phyloP scores from a whole-genome alignment of 2,329 filamentous ascomycete species.

The Dryadomyces quercus-mongolicae region DNA sequence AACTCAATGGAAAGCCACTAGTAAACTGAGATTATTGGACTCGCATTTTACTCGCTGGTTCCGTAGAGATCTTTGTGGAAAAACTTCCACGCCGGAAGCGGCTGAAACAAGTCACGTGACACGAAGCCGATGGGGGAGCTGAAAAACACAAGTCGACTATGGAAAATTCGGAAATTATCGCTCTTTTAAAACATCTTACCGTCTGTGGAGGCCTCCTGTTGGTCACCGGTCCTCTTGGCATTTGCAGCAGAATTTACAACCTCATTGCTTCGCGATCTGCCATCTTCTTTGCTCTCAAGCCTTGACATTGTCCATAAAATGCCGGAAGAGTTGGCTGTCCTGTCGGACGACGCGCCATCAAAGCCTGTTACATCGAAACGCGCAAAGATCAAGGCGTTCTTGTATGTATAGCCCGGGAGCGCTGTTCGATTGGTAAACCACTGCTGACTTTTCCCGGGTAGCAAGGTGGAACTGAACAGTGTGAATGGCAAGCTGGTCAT shows the following conservation, averaged over 20 bases:
- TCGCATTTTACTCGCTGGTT: too few species aligned
- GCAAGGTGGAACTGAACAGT: slow-evolving; percentile 2
- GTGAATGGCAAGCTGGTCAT: slow-evolving; percentile 22
- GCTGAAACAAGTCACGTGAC: not conserved
- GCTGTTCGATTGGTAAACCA: too few species aligned
- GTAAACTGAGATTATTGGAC: too few species aligned
- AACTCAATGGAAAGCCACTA: too few species aligned
- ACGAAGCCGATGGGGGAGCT: not conserved
- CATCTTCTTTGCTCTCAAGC: not conserved
- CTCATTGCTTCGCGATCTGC: not conserved
- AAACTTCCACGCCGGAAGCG: not conserved
- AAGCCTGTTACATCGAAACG: not conserved
- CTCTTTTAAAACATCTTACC: not conserved
- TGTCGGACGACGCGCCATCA: not conserved
- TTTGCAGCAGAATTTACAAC: too few species aligned
- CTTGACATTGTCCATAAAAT: not conserved
- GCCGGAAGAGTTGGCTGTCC: not conserved
- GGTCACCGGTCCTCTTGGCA: too few species aligned
- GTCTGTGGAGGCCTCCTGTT: not conserved
- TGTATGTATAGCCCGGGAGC: not conserved
- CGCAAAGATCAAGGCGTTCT: not conserved
- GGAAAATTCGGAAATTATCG: not conserved
- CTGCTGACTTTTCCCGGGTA: not conserved
- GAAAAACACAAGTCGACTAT: not conserved
- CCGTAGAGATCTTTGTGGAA: too few species aligned